phyloP scores from a whole-genome alignment of 1,284 basidiomycete genomes.

The Papiliotrema fonsecae region DNA sequence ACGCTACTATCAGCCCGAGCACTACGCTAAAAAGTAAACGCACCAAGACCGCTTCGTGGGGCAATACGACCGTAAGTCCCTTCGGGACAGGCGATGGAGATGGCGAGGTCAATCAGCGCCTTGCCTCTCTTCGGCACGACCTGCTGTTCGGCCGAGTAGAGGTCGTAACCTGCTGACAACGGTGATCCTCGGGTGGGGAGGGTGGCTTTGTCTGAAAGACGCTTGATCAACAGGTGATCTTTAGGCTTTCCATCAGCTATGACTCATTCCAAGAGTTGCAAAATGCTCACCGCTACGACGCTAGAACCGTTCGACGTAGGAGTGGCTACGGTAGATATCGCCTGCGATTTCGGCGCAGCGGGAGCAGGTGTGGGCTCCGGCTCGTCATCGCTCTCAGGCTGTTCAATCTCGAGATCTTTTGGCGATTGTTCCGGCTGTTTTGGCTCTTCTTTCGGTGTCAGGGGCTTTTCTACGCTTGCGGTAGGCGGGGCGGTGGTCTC shows the following conservation, averaged over 20 bases:
- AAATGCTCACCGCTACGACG: conserved; percentile 11
- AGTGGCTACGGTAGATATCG: not conserved
- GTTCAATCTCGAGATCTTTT: conserved; percentile 38
- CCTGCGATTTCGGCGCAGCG: not conserved
- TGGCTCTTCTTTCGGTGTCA: not conserved
- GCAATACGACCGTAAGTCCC: conserved; percentile 97
- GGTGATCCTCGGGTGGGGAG: conserved; percentile 84
- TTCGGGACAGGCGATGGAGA: conserved; percentile 90
- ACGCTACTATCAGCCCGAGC: conserved; percentile 56
- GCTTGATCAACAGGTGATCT: conserved; percentile 69
- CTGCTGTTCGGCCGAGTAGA: conserved; percentile 79
- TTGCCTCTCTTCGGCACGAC: conserved; percentile 79
- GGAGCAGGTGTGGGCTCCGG: conserved; percentile 2
- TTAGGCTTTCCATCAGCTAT: conserved; percentile 15
- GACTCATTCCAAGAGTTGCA: not conserved
- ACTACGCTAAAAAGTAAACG: conserved; percentile 7
- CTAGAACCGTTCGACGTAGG: conserved; percentile 8
- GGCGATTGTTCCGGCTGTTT: conserved; percentile 21
- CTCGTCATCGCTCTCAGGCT: conserved; percentile 35
- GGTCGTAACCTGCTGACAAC: conserved; percentile 88
- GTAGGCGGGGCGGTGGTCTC: not conserved
- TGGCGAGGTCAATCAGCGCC: conserved; percentile 83
- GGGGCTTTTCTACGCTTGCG: not conserved
- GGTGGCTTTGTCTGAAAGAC: conserved; percentile 73
- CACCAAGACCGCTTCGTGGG: conserved; percentile 91